Evolutionary conservation across 2,329 filamentous ascomycete species (phyloP).

Genomic region (Cladosporium velox): DNA sequence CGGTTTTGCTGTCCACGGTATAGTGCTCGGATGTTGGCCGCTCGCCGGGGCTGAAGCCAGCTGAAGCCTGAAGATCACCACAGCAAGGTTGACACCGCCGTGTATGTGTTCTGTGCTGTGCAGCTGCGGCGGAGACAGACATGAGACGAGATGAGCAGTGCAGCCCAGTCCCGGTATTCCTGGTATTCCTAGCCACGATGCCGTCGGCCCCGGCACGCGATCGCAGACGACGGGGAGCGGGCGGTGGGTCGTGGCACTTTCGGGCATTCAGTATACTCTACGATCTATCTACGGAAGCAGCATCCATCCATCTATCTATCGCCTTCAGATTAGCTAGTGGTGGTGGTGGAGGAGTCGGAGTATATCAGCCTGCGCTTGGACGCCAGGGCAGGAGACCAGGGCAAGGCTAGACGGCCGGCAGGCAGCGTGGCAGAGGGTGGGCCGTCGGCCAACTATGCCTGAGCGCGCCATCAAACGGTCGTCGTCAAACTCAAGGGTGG

Average conservation of each 20-base stretch:
- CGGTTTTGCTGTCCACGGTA: constrained; percentile 13
- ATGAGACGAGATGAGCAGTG: constrained; percentile 2
- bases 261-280: background rate
- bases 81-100: constrained; percentile 7
- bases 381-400: background rate
- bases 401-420: background rate
- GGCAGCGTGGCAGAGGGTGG: constrained; percentile 9
- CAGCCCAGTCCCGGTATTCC: background rate
- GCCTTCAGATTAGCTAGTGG: background rate
- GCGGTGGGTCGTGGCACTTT: background rate
- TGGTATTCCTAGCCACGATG: background rate
- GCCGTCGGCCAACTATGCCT: constrained; percentile 14
- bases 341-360: constrained; percentile 11
- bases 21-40: constrained; percentile 9
- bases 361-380: constrained; percentile 11
- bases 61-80: constrained; percentile 17
- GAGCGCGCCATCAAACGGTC: constrained; percentile 6
- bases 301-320: background rate
- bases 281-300: background rate
- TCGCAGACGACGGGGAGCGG: background rate
- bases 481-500: background rate
- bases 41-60: constrained; percentile 17
- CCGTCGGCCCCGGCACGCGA: background rate
- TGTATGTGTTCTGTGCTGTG: background rate
- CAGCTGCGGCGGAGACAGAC: constrained; percentile 2